Evolutionary conservation across 257 asterid species (phyloP).

Genomic region (Petrea volubilis): DNA sequence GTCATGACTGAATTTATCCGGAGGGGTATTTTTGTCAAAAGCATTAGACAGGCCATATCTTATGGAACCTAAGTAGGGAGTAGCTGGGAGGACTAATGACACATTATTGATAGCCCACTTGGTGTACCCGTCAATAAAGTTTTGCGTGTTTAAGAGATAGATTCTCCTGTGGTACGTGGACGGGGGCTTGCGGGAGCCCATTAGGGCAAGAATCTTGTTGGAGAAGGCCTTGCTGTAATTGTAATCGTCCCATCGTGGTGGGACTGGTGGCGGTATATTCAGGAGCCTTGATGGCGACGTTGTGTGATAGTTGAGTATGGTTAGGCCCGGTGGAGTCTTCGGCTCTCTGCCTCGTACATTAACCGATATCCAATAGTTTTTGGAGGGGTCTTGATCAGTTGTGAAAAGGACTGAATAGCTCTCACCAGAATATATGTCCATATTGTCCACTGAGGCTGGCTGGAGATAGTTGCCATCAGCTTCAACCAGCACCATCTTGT

Average conservation of each 20-base stretch:
- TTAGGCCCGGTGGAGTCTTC: conserved; percentile 66
- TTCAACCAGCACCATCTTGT: conserved; percentile 73
- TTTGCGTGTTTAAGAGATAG: conserved; percentile 66
- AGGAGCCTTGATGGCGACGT: conserved; percentile 45
- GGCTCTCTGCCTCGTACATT: conserved; percentile 75
- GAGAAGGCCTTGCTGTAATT: conserved; percentile 55
- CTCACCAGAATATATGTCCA: conserved; percentile 86
- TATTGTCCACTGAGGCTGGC: conserved; percentile 57
- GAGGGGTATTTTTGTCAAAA: conserved; percentile 47
- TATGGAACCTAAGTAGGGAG: conserved; percentile 75
- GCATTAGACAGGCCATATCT: conserved; percentile 36
- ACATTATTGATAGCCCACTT: conserved; percentile 84
- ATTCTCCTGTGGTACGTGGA: conserved; percentile 36
- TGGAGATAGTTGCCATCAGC: conserved; percentile 79
- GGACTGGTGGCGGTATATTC: conserved; percentile 44
- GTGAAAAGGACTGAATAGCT: conserved; percentile 71
- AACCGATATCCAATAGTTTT: conserved; percentile 64
- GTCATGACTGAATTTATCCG: conserved; percentile 23
- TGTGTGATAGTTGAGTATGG: conserved; percentile 63
- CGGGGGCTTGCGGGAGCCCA: conserved; percentile 56
- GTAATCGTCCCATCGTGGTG: conserved; percentile 74
- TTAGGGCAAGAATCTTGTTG: conserved; percentile 36
- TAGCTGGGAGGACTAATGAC: conserved; percentile 58
- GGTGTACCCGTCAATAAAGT: conserved; percentile 50
- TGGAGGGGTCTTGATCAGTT: conserved; percentile 54